Conservation (phyloP, 202 grass and related monocot genomes). For the Carex sylvatica region DNA sequence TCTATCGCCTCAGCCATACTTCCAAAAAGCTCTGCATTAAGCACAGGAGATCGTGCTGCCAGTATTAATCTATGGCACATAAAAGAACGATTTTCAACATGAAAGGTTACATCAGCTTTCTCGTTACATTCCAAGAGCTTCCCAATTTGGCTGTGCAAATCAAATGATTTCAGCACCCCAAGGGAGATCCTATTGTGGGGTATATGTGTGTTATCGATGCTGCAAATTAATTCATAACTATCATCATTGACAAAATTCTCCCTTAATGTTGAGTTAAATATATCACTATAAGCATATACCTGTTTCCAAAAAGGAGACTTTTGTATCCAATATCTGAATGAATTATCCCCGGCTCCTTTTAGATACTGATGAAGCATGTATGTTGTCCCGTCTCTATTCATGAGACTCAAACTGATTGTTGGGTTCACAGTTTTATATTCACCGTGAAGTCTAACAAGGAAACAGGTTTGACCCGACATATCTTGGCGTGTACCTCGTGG, state of each 20-base stretch:
- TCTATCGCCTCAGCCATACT: neutral
- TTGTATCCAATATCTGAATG: neutral
- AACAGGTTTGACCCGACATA: neutral
- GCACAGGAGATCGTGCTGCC: neutral
- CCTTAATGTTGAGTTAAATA: neutral
- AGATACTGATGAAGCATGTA: too few relatives aligned
- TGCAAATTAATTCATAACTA: conserved; percentile 9
- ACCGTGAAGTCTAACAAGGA: neutral
- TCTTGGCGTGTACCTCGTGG: neutral
- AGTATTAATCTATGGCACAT: neutral
- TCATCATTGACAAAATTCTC: neutral
- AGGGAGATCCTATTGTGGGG: neutral
- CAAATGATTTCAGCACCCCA: neutral
- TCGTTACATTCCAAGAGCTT: neutral
- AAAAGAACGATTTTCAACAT: neutral
- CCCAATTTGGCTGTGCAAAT: neutral
- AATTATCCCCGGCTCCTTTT: too few relatives aligned
- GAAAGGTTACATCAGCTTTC: neutral
- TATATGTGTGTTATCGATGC: neutral
- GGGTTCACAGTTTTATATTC: neutral
- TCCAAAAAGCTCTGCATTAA: conserved; percentile 9
- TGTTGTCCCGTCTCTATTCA: neutral
- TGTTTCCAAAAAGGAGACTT: neutral
- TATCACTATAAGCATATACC: neutral
- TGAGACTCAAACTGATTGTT: neutral